phyloP scores from a whole-genome alignment of 2,329 filamentous ascomycete species.

The Verticillium zaregamsianum region DNA sequence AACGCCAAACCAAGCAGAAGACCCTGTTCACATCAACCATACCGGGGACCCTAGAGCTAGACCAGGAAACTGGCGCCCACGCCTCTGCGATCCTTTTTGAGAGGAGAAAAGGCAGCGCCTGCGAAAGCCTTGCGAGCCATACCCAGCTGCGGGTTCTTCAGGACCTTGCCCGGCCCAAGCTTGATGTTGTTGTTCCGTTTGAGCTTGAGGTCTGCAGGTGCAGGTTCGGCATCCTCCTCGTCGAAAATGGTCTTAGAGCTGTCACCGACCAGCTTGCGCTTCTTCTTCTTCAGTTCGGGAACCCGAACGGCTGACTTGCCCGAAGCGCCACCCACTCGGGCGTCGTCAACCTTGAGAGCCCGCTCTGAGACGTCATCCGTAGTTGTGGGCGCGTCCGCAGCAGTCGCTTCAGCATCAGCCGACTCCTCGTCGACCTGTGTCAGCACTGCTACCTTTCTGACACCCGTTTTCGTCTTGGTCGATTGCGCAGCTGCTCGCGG shows the following conservation, averaged over 20 bases:
- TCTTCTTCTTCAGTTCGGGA: conserved; percentile 48
- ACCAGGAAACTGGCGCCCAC: conserved; percentile 57
- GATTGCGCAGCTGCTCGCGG: conserved; percentile 11
- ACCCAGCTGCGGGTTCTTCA: conserved; percentile 31
- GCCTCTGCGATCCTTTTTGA: conserved; percentile 66
- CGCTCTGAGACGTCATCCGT: background rate
- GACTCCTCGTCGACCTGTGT: conserved; percentile 25
- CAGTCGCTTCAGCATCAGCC: background rate
- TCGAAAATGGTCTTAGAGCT: conserved; percentile 66
- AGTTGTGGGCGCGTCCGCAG: background rate
- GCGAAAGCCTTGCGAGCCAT: conserved; percentile 45
- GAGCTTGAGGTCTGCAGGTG: conserved; percentile 19
- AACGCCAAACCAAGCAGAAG: background rate
- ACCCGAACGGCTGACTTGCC: background rate
- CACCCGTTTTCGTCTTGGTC: conserved; percentile 16
- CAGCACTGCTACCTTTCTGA: background rate
- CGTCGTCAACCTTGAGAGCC: background rate
- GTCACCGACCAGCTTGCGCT: conserved; percentile 65
- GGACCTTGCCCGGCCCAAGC: conserved; percentile 16
- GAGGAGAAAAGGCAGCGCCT: conserved; percentile 59
- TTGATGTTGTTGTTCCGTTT: conserved; percentile 29
- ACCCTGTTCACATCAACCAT: background rate
- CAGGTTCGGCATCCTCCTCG: conserved; percentile 53
- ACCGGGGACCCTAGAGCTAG: conserved; percentile 17
- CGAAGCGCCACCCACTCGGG: background rate